Conservation (phyloP, 176 grass and related monocot genomes). For the Oryza rufipogon region DNA sequence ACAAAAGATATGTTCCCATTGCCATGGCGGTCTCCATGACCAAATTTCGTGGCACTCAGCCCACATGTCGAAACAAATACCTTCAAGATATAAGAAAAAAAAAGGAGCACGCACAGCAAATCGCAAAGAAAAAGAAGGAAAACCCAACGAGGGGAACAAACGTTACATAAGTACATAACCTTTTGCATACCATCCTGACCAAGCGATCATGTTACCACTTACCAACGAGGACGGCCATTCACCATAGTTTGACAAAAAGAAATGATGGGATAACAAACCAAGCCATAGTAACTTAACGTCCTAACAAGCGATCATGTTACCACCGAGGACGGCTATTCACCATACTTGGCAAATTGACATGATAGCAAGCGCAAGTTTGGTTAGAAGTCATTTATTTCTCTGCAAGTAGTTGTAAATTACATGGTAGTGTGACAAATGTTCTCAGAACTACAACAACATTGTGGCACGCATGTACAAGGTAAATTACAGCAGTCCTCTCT, state of each 20-base stretch:
- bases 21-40: not conserved
- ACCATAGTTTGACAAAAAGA: too few species aligned
- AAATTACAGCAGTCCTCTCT: not conserved
- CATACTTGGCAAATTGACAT: too few species aligned
- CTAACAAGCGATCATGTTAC: not conserved
- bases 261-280: not conserved
- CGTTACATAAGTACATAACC: not conserved
- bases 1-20: not conserved
- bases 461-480: constrained; percentile 13
- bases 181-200: not conserved
- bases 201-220: not conserved
- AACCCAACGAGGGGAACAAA: not conserved
- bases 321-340: too few species aligned
- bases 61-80: not conserved
- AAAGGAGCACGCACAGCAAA: not conserved
- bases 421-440: not conserved
- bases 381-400: constrained; percentile 23
- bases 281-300: not conserved
- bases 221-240: not conserved
- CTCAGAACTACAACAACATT: constrained; percentile 21
- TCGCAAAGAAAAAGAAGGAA: not conserved
- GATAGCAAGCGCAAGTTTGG: not conserved
- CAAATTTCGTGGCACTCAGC: not conserved
- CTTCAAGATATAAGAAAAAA: not conserved
- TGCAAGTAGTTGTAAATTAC: not conserved